phyloP scores from a whole-genome alignment of 192 early-diverging fungal species.

The Coemansia sp. region DNA sequence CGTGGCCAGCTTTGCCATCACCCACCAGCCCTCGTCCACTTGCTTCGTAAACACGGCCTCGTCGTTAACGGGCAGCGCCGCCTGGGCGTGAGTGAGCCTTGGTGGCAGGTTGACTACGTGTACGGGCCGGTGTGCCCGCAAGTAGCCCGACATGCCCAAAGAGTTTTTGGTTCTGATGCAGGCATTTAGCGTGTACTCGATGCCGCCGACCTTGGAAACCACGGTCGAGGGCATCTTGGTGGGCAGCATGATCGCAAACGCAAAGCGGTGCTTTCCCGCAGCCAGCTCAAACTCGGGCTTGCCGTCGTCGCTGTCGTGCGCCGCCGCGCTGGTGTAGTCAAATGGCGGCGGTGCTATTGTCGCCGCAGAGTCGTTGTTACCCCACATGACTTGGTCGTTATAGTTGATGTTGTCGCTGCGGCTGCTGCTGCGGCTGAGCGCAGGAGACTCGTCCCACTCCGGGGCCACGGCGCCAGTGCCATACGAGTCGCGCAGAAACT shows the following conservation, averaged over 20 bases:
- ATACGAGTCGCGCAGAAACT: neutral
- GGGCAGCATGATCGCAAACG: conserved; percentile 36
- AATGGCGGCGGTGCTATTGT: conserved; percentile 10
- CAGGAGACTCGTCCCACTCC: neutral
- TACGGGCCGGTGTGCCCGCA: conserved; percentile 14
- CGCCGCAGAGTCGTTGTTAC: conserved; percentile 4
- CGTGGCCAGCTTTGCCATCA: conserved; percentile 24
- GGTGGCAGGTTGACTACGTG: conserved; percentile 40
- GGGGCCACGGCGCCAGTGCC: neutral
- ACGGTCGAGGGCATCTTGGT: conserved; percentile 40
- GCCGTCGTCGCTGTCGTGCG: neutral
- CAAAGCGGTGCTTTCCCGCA: conserved; percentile 25
- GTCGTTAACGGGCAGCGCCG: conserved; percentile 24
- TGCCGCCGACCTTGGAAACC: conserved; percentile 35
- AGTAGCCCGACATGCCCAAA: neutral
- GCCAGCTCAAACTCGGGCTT: conserved; percentile 19
- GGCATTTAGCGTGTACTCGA: conserved; percentile 27
- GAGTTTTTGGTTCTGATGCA: conserved; percentile 16
- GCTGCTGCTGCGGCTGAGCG: conserved; percentile 16
- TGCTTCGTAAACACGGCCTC: conserved; percentile 42
- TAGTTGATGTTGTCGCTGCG: conserved; percentile 10
- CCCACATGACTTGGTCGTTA: neutral
- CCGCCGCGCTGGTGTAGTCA: neutral
- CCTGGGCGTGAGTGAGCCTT: conserved; percentile 21
- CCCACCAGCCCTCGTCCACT: conserved; percentile 40